Evolutionary conservation across 148 eudicot genomes (phyloP), one percentile per base, ranked within the genome.

Genomic region (Chenopodium suecicum): DNA sequence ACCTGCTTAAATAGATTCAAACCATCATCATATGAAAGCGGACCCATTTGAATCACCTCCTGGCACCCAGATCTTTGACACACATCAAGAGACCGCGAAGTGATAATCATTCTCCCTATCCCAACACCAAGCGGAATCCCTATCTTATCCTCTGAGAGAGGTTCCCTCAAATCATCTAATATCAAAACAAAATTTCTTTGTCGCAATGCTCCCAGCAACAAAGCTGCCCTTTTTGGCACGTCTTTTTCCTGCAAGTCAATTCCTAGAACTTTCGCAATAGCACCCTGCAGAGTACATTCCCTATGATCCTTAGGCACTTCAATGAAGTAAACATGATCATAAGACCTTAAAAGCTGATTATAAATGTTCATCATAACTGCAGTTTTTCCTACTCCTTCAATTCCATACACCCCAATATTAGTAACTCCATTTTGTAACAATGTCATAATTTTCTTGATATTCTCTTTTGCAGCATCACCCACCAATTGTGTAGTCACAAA

Each of bases 31-130:
- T 4, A 0, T 4, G 54, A 14, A 34, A 78, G 81, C 1, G 58
- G 74, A 31, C 29, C 32, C 13, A 78, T 31, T 47, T 23, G 54
- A 52, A 83, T 27, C 4, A 76, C 4, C 2, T 63, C 64, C 34
- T 65, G 78, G 69, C 85, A 83, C 31, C 84, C 84, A 44, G 78
- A 76, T 70, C 14, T 76, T 22, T 71, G 20, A 22, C 80, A 82
- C 76, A 82, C 84, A 58, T 76, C 48, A 6, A 27, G 62, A 58
- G 67, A 69, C 7, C 70, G 23, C 0, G 84, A 58, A 19, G 70
- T 82, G 76, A 82, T 70, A 20, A 82, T 76, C 80, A 82, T 58
- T 50, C 60, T 82, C 80, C 84, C 84, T 82, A 0, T 58, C 11
- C 12, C 32, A 13, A 32, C 50, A 73, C 70, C 58, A 7, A 82